Evolutionary conservation across 1,284 basidiomycete species (phyloP).

Genomic region (Cyathus olla): DNA sequence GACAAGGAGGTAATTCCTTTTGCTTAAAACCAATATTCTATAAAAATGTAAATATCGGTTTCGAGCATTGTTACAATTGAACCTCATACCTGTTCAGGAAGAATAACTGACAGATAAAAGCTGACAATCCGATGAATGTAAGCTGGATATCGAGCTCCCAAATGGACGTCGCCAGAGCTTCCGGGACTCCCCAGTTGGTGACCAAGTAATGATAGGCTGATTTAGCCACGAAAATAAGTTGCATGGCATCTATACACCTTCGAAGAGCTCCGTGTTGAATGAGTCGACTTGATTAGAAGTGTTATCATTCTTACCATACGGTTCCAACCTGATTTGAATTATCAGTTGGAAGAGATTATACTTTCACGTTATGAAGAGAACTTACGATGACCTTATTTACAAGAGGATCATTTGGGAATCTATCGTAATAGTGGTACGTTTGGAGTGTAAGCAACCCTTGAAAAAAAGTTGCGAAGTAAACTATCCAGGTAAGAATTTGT

Average conservation of each 20-base stretch:
- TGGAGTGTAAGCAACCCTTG: conserved; percentile 16
- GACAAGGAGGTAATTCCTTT: background rate
- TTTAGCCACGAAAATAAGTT: conserved; percentile 11
- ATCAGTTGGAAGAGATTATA: background rate
- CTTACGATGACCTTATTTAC: conserved; percentile 12
- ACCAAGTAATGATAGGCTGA: conserved; percentile 16
- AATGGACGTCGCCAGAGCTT: conserved; percentile 11
- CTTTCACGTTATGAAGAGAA: background rate
- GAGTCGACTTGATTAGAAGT: too few relatives aligned
- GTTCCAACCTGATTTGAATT: background rate
- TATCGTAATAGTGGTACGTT: conserved; percentile 17
- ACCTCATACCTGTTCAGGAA: conserved; percentile 12
- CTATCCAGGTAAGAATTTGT: background rate
- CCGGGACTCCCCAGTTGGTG: conserved; percentile 15
- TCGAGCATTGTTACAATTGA: background rate
- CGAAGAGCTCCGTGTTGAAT: background rate
- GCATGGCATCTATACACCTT: conserved; percentile 13
- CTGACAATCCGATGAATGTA: conserved; percentile 14
- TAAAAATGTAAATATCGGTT: background rate
- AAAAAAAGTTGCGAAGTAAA: conserved; percentile 3
- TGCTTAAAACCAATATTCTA: background rate
- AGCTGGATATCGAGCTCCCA: conserved; percentile 12
- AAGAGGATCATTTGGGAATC: conserved; percentile 14
- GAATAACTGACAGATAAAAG: conserved; percentile 16
- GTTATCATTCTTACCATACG: background rate